These are phyloP conservation scores for Musa beccarii DNA, from an alignment of 176 grass and related monocot genomes.

Conservation along the genomic window DNA sequence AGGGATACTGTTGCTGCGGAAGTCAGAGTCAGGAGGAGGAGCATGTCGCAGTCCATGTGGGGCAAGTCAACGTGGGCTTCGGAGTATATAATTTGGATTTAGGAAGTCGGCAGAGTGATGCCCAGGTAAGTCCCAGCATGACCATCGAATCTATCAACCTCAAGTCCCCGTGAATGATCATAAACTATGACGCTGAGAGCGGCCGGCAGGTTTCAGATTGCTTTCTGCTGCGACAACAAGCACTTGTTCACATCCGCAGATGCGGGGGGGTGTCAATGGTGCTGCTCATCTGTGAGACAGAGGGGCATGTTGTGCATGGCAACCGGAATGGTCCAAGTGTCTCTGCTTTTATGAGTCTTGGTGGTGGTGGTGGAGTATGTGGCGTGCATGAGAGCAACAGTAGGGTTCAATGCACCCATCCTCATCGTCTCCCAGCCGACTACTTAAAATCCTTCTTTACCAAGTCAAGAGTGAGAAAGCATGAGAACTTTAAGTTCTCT, in stretches of 20 bases:
- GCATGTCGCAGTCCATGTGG: neutral
- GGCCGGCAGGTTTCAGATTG: neutral
- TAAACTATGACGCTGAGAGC: neutral
- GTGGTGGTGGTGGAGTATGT: no score
- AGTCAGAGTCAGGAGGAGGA: neutral
- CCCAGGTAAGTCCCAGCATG: neutral
- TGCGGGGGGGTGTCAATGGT: neutral
- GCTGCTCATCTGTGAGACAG: neutral
- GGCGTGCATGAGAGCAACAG: no score
- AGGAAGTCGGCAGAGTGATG: no score
- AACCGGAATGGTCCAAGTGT: no score
- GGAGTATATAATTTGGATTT: no score
- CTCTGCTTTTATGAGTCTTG: no score
- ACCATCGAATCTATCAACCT: conserved; percentile 5
- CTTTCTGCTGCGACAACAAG: neutral
- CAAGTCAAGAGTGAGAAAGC: no score
- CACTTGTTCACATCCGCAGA: neutral
- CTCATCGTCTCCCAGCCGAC: no score
- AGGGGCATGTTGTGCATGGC: neutral
- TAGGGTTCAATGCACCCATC: no score
- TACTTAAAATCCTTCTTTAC: no score
- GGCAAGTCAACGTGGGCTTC: neutral
- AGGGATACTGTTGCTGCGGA: neutral
- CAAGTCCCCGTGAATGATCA: neutral
- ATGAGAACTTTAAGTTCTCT: no score